phyloP scores from a whole-genome alignment of 345 rosid species.

The Ceriops decandra region DNA sequence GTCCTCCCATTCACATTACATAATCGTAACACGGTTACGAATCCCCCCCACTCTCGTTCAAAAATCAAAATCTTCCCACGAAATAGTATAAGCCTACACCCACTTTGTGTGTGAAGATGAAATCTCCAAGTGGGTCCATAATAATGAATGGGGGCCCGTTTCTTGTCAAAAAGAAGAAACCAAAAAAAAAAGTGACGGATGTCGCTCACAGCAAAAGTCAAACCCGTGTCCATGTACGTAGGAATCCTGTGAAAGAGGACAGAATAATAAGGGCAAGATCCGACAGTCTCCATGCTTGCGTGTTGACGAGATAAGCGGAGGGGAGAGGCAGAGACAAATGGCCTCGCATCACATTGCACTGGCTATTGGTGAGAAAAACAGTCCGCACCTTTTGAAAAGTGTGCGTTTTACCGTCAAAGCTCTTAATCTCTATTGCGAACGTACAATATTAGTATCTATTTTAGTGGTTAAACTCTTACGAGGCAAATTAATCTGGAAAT shows the following conservation, averaged over 20 bases:
- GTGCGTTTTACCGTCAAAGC: constrained; percentile 13
- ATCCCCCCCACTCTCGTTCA: not conserved
- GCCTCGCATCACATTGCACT: not conserved
- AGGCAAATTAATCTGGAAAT: too few species aligned
- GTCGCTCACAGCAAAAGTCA: constrained; percentile 21
- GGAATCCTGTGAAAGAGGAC: not conserved
- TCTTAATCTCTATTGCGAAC: constrained; percentile 5
- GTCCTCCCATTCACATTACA: not conserved
- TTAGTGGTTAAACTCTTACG: too few species aligned
- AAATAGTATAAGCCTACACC: too few species aligned
- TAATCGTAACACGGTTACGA: not conserved
- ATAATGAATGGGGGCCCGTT: too few species aligned
- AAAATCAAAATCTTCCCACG: not conserved
- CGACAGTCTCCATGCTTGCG: constrained; percentile 32
- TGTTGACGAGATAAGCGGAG: constrained; percentile 24
- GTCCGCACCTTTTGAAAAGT: not conserved
- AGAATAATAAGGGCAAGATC: constrained; percentile 8
- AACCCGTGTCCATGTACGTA: constrained; percentile 13
- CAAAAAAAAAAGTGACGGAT: not conserved
- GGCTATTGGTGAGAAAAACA: constrained; percentile 8
- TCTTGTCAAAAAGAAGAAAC: not conserved
- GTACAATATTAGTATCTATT: too few species aligned
- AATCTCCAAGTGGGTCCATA: constrained; percentile 8
- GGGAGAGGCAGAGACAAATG: constrained; percentile 6
- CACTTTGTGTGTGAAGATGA: not conserved